Conservation (phyloP, 306 rosid genomes). For the Biancaea sappan region DNA sequence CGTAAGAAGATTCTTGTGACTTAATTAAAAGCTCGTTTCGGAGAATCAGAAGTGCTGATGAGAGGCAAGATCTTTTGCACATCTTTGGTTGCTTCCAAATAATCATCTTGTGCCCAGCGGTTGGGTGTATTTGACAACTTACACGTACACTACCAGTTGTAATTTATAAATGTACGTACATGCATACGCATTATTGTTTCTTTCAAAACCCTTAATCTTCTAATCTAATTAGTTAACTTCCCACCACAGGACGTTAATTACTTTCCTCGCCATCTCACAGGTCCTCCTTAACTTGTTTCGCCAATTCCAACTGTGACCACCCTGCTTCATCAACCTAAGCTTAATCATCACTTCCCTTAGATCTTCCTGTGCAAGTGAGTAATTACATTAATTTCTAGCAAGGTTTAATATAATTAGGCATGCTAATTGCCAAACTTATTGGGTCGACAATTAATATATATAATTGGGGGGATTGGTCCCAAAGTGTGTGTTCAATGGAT, state of each 20-base stretch:
- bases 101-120: neutral
- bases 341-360: neutral
- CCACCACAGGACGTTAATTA: neutral
- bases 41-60: no score
- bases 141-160: neutral
- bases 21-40: no score
- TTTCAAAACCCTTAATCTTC: neutral
- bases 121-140: slow-evolving; percentile 10
- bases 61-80: neutral
- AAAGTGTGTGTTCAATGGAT: slow-evolving; percentile 33
- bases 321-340: neutral
- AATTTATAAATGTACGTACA: neutral
- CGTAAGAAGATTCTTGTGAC: no score
- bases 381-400: no score
- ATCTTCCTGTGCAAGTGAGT: no score
- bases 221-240: no score
- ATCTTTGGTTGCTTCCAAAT: neutral
- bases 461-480: slow-evolving; percentile 18
- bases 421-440: no score
- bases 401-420: no score
- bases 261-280: no score
- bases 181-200: neutral
- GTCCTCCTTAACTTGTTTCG: neutral
- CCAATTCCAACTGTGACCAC: neutral
- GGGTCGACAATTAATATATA: no score